Base-by-base conservation (phyloP, 805 yeast genomes). In the Metschnikowia vanudenii region DNA sequence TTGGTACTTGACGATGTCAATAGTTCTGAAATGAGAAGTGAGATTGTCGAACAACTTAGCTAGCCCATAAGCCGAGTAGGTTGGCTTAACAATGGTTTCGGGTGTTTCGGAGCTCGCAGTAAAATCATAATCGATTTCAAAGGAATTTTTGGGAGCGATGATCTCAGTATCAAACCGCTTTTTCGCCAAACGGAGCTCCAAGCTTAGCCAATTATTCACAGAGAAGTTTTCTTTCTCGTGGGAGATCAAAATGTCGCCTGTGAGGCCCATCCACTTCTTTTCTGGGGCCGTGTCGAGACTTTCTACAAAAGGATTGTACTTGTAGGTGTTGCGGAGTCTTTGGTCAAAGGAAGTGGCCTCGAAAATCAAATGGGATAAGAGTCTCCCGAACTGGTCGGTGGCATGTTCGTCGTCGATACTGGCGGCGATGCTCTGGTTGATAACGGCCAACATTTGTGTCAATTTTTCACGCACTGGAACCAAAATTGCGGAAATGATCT, bases 261-360 rank as follows among this genome's bases (percentile, higher is more conserved):
- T 68, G 16, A 79, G 55, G 0, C 84, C 83, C 19, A 61, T 53
- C 84, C 83, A 79, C 45, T 63, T 68, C 38, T 57, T 58, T 3
- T 47, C 28, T 0, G 73, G 69, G 0, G 51, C 56, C 12, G 41
- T 38, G 1, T 49, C 48, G 12, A 63, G 47, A 11, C 49, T 37
- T 3, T 41, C 53, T 5, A 65, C 51, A 47, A 58, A 66, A 0
- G 83, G 84, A 29, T 70, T 67, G 57, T 72, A 81, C 39, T 71
- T 70, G 58, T 76, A 81, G 3, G 55, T 62, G 20, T 64, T 68
- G 9, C 73, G 59, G 6, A 84, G 52, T 22, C 71, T 61, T 37
- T 71, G 76, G 57, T 84, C 90, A 59, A 84, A 84, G 10, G 74
- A 69, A 38, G 81, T 73, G 5, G 80, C 58, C 55, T 84, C 88